Percentiles rank a stretch among this genome's conserved stretches.
Evolutionary conservation across 345 rosid species (phyloP).

Genomic region (Citrus reticulata): DNA sequence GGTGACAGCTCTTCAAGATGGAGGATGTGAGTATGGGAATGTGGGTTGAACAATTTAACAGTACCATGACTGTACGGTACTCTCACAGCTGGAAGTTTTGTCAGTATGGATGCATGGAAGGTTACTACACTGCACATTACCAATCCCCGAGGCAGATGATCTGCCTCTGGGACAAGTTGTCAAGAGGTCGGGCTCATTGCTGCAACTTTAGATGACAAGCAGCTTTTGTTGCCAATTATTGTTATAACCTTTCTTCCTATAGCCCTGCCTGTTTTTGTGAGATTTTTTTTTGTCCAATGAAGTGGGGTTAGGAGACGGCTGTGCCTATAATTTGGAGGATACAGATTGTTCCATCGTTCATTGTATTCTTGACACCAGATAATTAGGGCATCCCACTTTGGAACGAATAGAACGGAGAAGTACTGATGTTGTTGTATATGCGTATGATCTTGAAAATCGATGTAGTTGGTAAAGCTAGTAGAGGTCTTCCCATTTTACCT

Average conservation of each 20-base stretch:
- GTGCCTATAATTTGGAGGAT: not conserved
- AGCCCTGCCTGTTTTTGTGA: not conserved
- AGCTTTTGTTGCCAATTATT: not conserved
- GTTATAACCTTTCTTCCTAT: not conserved
- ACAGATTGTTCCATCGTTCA: not conserved
- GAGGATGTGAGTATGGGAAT: conserved; percentile 99
- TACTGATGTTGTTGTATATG: not conserved
- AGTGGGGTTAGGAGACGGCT: not conserved
- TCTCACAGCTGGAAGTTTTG: conserved; percentile 95
- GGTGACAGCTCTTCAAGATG: conserved; percentile 87
- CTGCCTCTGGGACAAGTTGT: conserved; percentile 85
- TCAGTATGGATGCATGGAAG: conserved; percentile 87
- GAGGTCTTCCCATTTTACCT: not conserved
- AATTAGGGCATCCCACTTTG: not conserved
- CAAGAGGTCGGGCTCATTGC: conserved; percentile 68
- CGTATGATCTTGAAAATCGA: not conserved
- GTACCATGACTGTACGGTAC: conserved; percentile 59
- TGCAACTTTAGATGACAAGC: conserved; percentile 77
- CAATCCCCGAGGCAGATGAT: conserved; percentile 96
- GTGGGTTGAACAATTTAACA: conserved; percentile 92
- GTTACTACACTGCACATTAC: conserved; percentile 89
- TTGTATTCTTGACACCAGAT: not conserved
- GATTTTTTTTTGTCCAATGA: not conserved
- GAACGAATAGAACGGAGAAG: not conserved
- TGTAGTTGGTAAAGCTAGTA: not conserved